Percentiles rank a stretch among this genome's conserved stretches.
Conservation (phyloP, 2,329 filamentous ascomycete species). For the Hawksworthiomyces lignivorus region DNA sequence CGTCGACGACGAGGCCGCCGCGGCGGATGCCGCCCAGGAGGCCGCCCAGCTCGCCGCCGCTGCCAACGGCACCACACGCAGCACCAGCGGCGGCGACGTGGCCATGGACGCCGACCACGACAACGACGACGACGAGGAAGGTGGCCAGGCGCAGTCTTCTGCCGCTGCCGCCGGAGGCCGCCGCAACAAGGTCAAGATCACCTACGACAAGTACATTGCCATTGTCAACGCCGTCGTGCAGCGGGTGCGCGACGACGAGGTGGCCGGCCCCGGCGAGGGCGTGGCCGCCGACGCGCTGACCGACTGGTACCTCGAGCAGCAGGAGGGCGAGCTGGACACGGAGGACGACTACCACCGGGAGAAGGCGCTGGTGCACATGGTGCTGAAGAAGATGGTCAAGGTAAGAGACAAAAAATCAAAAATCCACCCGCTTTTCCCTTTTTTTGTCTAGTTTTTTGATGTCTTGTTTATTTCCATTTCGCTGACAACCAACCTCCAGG, state of each 20-base stretch:
- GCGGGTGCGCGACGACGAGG: constrained; percentile 76
- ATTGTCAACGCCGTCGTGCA: constrained; percentile 83
- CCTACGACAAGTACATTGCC: constrained; percentile 87
- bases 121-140: constrained; percentile 33
- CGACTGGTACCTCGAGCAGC: constrained; percentile 87
- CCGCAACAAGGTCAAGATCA: constrained; percentile 71
- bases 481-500: constrained; percentile 49
- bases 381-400: constrained; percentile 94
- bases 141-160: constrained; percentile 19
- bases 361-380: constrained; percentile 66
- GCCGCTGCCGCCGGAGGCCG: constrained; percentile 3
- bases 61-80: constrained; percentile 31
- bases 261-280: constrained; percentile 63
- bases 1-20: constrained; percentile 47
- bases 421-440: too few species aligned
- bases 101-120: constrained; percentile 40
- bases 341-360: constrained; percentile 78
- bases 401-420: too few species aligned
- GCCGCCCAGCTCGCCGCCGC: constrained; percentile 16
- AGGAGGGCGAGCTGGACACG: constrained; percentile 71
- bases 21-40: constrained; percentile 4
- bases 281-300: constrained; percentile 76
- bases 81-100: constrained; percentile 31
- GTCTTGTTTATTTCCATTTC: constrained; percentile 1
- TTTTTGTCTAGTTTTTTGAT: neutral